phyloP scores from a whole-genome alignment of 2,329 filamentous ascomycete species.

The Chrysosphaeria jannelii region DNA sequence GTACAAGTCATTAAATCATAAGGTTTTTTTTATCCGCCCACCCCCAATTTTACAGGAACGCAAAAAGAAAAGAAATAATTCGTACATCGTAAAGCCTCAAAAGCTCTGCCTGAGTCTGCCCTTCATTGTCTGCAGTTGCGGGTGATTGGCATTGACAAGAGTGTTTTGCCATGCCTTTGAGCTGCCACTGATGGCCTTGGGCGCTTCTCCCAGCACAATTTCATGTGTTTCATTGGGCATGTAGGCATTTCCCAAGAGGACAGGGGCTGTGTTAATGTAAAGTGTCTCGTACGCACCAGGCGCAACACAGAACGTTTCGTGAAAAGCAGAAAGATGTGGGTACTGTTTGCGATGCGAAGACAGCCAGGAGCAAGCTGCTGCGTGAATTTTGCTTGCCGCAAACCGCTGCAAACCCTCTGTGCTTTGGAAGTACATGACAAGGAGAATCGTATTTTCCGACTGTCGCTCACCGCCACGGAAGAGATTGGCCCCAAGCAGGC shows the following conservation, averaged over 20 bases:
- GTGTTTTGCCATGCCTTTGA: conserved; percentile 2
- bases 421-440: conserved; percentile 5
- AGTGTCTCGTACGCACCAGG: conserved; percentile 4
- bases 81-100: neutral
- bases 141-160: conserved; percentile 4
- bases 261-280: conserved; percentile 4
- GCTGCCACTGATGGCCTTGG: neutral
- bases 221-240: neutral
- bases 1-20: neutral
- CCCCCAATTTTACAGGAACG: neutral
- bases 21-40: neutral
- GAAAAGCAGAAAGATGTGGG: conserved; percentile 4
- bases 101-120: conserved; percentile 1
- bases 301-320: conserved; percentile 5
- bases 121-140: conserved; percentile 3
- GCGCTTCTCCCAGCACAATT: too few species aligned
- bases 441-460: conserved; percentile 4
- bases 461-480: conserved; percentile 9
- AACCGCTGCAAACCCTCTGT: conserved; percentile 4
- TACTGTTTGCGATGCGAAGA: neutral
- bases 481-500: conserved; percentile 14
- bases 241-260: conserved; percentile 2
- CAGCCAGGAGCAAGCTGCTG: conserved; percentile 3
- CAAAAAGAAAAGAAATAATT: neutral
- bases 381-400: conserved; percentile 3